Base-by-base conservation (phyloP, 1,139 yeast genomes). In the Kluyveromyces marxianus region DNA sequence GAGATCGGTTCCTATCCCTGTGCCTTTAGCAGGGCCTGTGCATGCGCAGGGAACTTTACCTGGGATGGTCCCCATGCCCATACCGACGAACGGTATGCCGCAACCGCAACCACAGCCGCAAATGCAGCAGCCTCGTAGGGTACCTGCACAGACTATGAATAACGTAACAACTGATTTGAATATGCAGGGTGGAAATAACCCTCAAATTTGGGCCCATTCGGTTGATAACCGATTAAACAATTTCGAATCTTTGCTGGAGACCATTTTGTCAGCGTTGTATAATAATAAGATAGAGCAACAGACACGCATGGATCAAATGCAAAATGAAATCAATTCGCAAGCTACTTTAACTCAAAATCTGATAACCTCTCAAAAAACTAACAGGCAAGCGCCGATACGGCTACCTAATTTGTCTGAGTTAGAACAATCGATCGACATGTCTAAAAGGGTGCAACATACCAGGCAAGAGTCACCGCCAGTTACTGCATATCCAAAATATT, bases 171-270 rank as follows among this genome's bases (percentile, higher is more conserved):
- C 35, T 2, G 5, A 10, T 33, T 24, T n/a, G 7, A 33, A 7
- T 14, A 1, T 14, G 21, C 21, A 14, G 21, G 21, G 21, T 14
- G 21, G 21, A 14, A 14, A 14, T 14, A 14, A 14, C 21, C 21
- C 21, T 14, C 21, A 14, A 14, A 14, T 14, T 14, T 14, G 21
- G 80, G 69, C 69, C 50, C 44, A 61, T 4, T 66, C 65, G 39
- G 72, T 76, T 53, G 82, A 77, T 48, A 60, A 58, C 41, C 68
- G 75, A 41, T 67, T 78, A 47, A 67, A 64, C 44, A 62, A 69
- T 1, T 72, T 78, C 49, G 81, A 76, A 44, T 63, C 61, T 37
- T 74, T 76, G 44, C 59, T 78, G 46, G 72, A 70, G 38, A 54
- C 56, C 5, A 59, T 65, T 32, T 48, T 62, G 32, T 45, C 55